Evolutionary conservation across 23 red algal genomes (phyloP), one percentile per base, ranked within the genome.

Genomic region (Rhodosorus marinus): DNA sequence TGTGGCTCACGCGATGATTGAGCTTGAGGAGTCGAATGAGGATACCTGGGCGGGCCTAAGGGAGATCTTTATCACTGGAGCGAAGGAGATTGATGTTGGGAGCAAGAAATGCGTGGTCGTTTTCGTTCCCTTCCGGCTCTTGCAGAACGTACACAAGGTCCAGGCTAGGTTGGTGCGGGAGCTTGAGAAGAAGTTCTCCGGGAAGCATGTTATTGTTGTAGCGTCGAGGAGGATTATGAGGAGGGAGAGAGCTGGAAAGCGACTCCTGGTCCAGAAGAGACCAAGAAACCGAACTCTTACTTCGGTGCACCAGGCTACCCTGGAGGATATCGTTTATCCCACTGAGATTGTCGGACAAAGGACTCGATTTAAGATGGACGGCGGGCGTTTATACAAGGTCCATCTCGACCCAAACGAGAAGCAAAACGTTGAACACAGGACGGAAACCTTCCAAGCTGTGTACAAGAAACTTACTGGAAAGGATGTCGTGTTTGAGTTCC

Each of bases 401-500:
- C 73, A 81, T 63, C 53, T 98, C 35, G 90, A 98, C 52, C 90
- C 77, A 8, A 78, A 74, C 55, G 90, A 98, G 33, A 71, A 82
- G 47, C 60, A 45, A 11, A 83, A 98, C 32, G 73, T 68, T 9
- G 90, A 98, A 53, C 76, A 98, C 72, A 82, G 80, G 66, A 74
- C 74, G 43, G 57, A 80, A 47, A 75, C 90, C 8, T 98, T 83
- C 48, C 42, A 53, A 20, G 52, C 64, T n/a, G 90, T 86, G 8
- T 98, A 98, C 53, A 98, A 85, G 77, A 98, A 85, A 46, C 74
- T 98, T 23, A 98, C 90, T 31, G 90, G 90, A 6, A 98, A 98
- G 60, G 90, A 98, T 31, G 90, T 79, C 3, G 62, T 74, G 21
- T 98, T 98, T 53, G 79, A 98, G 45, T 98, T 98, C 38, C 90